phyloP scores from a whole-genome alignment of 2,329 filamentous ascomycete species.

The Phyllosticta capitalensis region DNA sequence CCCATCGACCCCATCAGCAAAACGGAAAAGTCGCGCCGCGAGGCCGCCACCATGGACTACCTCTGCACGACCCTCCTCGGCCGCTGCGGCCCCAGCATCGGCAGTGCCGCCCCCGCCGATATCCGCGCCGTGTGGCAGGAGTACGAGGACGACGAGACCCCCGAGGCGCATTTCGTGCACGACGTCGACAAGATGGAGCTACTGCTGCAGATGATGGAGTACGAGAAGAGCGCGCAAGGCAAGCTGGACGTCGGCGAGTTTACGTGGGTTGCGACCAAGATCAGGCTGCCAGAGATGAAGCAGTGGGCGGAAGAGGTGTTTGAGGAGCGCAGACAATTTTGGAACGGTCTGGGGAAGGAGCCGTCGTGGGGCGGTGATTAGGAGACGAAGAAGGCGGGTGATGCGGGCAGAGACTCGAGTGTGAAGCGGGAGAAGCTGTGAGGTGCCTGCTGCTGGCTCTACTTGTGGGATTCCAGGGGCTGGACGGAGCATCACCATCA shows the following conservation, averaged over 20 bases:
- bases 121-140: constrained; percentile 83
- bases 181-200: constrained; percentile 97
- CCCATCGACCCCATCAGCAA: constrained; percentile 81
- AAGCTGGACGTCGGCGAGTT: constrained; percentile 78
- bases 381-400: too few species aligned
- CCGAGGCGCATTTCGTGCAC: constrained; percentile 83
- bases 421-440: too few species aligned
- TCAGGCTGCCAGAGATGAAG: constrained; percentile 68
- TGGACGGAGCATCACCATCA: too few species aligned
- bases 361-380: constrained; percentile 13
- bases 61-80: constrained; percentile 65
- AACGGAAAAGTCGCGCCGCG: constrained; percentile 77
- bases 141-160: constrained; percentile 79
- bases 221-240: constrained; percentile 64
- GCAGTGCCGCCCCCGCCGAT: constrained; percentile 58
- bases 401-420: too few species aligned
- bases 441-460: too few species aligned
- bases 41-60: constrained; percentile 86
- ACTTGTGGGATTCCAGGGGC: too few species aligned
- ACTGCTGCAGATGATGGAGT: constrained; percentile 90
- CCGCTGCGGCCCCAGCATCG: constrained; percentile 48
- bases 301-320: constrained; percentile 71
- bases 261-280: constrained; percentile 61
- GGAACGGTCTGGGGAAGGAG: constrained; percentile 41
- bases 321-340: constrained; percentile 64